Base-by-base conservation (phyloP, 2,329 filamentous ascomycete species). In the Paramyrothecium sp. region DNA sequence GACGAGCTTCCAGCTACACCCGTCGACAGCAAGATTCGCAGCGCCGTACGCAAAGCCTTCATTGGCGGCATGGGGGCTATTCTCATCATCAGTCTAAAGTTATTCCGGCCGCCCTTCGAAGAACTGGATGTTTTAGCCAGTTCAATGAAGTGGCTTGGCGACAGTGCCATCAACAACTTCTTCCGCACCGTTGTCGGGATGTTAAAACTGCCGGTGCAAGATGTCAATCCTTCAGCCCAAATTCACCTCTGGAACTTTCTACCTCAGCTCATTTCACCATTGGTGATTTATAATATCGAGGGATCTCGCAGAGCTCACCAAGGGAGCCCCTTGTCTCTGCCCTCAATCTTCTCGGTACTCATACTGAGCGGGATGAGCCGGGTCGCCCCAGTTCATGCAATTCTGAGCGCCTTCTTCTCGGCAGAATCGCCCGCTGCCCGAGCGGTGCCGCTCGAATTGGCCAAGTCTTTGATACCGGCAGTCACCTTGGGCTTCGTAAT, bases 211-310 rank as follows among this genome's bases (percentile, higher is more conserved):
- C 49, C 22, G 17, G 19, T 46, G n/a, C 20, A 19, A 17, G 20
- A 26, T 7, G 17, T 2, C 17, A 22, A 48, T 20, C 48, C 13
- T 13, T 11, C 3, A 12, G 17, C 12, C 17, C 38, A n/a, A 7
- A 12, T 49, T 12, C 23, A 12, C 16, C 20, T 23, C 5, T 17
- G 56, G 13, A 60, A 61, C 54, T 59, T 62, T 50, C n/a, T 62
- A 21, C 60, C 58, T 2, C 61, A 57, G 47, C 56, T 66, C 33
- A 56, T 64, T 7, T 61, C 67, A 8, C 58, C 66, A 20, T 33
- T 66, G 8, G 44, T 67, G 23, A 62, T 65, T 17, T 69, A 61
- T 55, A 63, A 54, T 2, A 58, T 68, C 4, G 67, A 69, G 51
- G 65, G 63, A 4, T 60, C 64, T 23, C 61, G 67, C 2, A 53